These are phyloP conservation scores for Crotalaria pallida DNA, from an alignment of 306 rosid genomes.

Conservation along the genomic window DNA sequence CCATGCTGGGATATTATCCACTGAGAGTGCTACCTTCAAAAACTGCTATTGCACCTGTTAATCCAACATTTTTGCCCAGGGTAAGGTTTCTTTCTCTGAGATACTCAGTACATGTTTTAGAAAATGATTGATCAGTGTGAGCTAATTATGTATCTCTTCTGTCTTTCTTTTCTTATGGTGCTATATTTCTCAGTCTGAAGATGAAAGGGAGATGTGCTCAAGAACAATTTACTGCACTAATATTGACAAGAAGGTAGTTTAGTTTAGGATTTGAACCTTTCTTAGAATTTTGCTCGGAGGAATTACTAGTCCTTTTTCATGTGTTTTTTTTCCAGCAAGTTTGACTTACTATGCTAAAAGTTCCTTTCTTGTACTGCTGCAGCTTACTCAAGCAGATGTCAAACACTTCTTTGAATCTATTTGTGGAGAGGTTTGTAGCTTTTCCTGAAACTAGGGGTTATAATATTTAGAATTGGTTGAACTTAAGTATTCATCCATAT, in stretches of 20 bases:
- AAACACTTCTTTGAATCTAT: constrained; percentile 83
- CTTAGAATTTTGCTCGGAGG: constrained; percentile 10
- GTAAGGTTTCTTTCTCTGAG: constrained; percentile 33
- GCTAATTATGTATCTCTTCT: constrained; percentile 10
- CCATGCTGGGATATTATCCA: constrained; percentile 92
- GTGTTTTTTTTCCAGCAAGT: background rate
- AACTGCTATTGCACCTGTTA: constrained; percentile 98
- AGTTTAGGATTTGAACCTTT: constrained; percentile 15
- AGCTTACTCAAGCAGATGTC: constrained; percentile 96
- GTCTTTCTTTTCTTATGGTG: constrained; percentile 23
- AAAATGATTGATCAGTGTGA: background rate
- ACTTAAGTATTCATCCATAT: constrained; percentile 32
- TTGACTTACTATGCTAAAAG: background rate
- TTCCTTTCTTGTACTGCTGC: constrained; percentile 23
- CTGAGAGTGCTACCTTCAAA: constrained; percentile 95
- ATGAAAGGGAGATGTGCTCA: constrained; percentile 99
- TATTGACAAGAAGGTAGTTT: constrained; percentile 90
- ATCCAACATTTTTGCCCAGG: constrained; percentile 94
- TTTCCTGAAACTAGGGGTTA: background rate
- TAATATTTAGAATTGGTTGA: background rate
- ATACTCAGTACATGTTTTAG: background rate
- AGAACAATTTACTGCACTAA: constrained; percentile 97
- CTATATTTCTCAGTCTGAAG: constrained; percentile 61
- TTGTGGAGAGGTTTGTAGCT: constrained; percentile 87
- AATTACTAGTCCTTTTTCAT: background rate